phyloP scores from a whole-genome alignment of 768 basidiomycete genomes.

The Suillus bovinus region DNA sequence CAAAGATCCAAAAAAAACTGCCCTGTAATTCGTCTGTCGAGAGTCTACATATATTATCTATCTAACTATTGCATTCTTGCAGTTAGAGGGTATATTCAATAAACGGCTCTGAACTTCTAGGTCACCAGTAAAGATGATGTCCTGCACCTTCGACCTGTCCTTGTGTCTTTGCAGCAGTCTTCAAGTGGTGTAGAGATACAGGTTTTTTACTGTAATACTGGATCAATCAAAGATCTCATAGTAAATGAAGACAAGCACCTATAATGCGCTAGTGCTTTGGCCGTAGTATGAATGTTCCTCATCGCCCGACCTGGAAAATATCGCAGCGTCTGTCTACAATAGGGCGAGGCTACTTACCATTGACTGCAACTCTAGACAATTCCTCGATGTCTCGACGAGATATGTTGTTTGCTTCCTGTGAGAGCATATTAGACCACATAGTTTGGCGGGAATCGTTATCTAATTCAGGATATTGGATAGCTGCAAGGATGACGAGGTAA shows the following conservation, averaged over 20 bases:
- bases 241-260: neutral
- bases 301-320: constrained; percentile 1
- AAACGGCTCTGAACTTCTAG: neutral
- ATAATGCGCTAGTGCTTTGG: neutral
- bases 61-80: neutral
- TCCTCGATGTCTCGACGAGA: constrained; percentile 6
- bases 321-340: neutral
- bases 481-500: neutral
- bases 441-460: constrained; percentile 2
- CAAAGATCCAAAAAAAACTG: neutral
- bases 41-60: neutral
- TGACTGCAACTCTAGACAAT: neutral
- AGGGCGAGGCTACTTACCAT: neutral
- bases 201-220: neutral
- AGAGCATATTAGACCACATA: constrained; percentile 3
- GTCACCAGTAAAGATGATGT: constrained; percentile 8
- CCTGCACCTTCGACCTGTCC: constrained; percentile 4
- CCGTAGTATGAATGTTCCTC: constrained; percentile 1
- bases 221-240: neutral
- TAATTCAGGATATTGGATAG: constrained; percentile 1
- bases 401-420: neutral
- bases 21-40: neutral
- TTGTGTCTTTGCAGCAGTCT: neutral
- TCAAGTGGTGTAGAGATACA: neutral
- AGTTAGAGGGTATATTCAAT: neutral